phyloP scores from a whole-genome alignment of 2,329 filamentous ascomycete species.

The Boeremia exigua region DNA sequence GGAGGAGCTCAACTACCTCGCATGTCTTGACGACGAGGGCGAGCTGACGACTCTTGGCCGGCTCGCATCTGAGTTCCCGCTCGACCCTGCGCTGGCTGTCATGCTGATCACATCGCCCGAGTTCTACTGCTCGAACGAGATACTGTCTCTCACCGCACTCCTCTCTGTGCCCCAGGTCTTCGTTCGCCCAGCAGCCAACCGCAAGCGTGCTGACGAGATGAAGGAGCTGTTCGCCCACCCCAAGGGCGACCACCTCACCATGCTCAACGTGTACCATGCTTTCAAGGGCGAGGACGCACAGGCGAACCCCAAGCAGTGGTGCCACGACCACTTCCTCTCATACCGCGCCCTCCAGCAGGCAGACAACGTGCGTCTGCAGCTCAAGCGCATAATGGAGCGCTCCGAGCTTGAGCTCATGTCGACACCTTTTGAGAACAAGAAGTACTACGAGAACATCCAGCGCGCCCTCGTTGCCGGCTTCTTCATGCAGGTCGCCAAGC shows the following conservation, averaged over 20 bases:
- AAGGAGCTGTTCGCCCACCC: slow-evolving; percentile 91
- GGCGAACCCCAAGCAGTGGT: slow-evolving; percentile 86
- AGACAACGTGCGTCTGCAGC: slow-evolving; percentile 89
- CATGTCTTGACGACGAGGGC: slow-evolving; percentile 94
- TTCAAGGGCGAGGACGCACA: slow-evolving; percentile 80
- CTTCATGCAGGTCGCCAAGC: slow-evolving; percentile 99
- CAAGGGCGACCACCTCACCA: slow-evolving; percentile 93
- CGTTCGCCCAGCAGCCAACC: slow-evolving; percentile 80
- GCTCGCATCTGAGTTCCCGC: slow-evolving; percentile 90
- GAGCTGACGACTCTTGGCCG: slow-evolving; percentile 86
- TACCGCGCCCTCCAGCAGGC: slow-evolving; percentile 87
- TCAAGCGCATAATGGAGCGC: slow-evolving; percentile 96
- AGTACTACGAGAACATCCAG: slow-evolving; percentile 97
- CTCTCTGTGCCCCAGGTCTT: slow-evolving; percentile 96
- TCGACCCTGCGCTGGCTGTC: slow-evolving; percentile 91
- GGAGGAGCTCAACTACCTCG: slow-evolving; percentile 96
- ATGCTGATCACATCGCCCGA: slow-evolving; percentile 98
- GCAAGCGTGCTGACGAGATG: slow-evolving; percentile 96
- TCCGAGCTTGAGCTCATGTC: slow-evolving; percentile 84
- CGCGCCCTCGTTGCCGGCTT: slow-evolving; percentile 91
- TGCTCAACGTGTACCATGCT: slow-evolving; percentile 97
- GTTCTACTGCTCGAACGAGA: slow-evolving; percentile 98
- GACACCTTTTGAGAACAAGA: slow-evolving; percentile 91
- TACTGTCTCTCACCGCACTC: slow-evolving; percentile 90
- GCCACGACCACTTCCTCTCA: slow-evolving; percentile 94